Base-by-base conservation (phyloP, 768 basidiomycete genomes). In the Sporobolomyces phaffii region DNA sequence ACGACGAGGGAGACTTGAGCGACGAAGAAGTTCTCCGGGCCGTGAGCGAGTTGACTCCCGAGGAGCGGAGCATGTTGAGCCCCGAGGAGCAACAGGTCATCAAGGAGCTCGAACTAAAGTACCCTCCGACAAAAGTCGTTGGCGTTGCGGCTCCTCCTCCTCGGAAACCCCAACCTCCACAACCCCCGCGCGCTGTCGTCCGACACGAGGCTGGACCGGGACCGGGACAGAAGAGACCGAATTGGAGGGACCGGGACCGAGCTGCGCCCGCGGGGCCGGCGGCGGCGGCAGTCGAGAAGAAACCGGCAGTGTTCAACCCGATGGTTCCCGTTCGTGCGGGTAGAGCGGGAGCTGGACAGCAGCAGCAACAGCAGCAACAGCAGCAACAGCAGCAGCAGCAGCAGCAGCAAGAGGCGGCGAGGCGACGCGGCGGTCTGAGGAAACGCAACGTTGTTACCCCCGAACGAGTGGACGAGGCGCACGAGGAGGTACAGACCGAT, bases 11-110 rank as follows among this genome's bases (percentile, higher is more conserved):
- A 9, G 49, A 26, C 1, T 11, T 51, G 40, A 51, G n/a, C 24
- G 48, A 57, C 49, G 11, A 29, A 41, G 59, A 40, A 48, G 17
- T 53, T 5, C 33, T 60, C 26, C 33, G 34, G 45, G 64, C 54
- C 2, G 59, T 48, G 15, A 31, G 34, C 14, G 48, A 50, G 5
- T 29, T 45, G 33, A 26, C 36, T 4, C 22, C 17, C 1, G 18
- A 18, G 26, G 41, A 51, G 15, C 33, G 48, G 14, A 40, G 36
- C n/a, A 14, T 50, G 14, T 24, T 48, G 60, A 48, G 38, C 28
- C 22, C 5, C 14, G 45, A 48, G 22, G 60, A 48, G 22, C 24
- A 33, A 43, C 24, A 40, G 28, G 28, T 62, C 40, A 43, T 62
- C 41, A 31, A 26, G 15, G 24, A 45, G 28, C 18, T 49, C 34